Conservation (phyloP, 768 basidiomycete genomes). For the Rhodocollybia butyracea region DNA sequence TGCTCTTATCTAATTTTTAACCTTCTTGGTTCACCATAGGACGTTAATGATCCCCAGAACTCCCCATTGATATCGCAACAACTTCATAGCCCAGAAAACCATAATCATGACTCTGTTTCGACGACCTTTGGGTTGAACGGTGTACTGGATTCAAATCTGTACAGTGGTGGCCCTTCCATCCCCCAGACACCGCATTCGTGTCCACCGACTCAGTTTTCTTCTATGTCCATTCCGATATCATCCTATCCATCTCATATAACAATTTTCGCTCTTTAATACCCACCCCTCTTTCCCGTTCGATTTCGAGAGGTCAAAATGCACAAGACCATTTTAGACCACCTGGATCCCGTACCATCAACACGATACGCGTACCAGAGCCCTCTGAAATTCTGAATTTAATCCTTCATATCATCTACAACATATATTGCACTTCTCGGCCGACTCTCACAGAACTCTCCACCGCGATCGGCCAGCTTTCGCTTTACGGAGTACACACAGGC, state of each 20-base stretch:
- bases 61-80: no score
- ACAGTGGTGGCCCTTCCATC: no score
- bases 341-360: no score
- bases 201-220: conserved; percentile 81
- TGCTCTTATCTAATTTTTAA: no score
- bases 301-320: no score
- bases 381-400: conserved; percentile 67
- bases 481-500: conserved; percentile 58
- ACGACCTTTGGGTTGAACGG: no score
- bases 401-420: conserved; percentile 67
- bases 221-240: conserved; percentile 64
- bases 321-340: no score
- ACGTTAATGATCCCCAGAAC: no score
- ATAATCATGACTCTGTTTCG: no score
- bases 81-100: no score
- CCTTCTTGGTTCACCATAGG: no score
- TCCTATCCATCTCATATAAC: conserved; percentile 62
- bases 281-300: conserved; percentile 50
- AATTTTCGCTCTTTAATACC: conserved; percentile 60
- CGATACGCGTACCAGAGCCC: conserved; percentile 57
- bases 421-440: conserved; percentile 72
- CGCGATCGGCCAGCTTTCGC: conserved; percentile 52
- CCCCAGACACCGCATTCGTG: conserved; percentile 62
- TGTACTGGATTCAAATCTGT: no score
- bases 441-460: conserved; percentile 52